Base-by-base conservation (phyloP, 441 rosid genomes). In the Melastoma candidum region DNA sequence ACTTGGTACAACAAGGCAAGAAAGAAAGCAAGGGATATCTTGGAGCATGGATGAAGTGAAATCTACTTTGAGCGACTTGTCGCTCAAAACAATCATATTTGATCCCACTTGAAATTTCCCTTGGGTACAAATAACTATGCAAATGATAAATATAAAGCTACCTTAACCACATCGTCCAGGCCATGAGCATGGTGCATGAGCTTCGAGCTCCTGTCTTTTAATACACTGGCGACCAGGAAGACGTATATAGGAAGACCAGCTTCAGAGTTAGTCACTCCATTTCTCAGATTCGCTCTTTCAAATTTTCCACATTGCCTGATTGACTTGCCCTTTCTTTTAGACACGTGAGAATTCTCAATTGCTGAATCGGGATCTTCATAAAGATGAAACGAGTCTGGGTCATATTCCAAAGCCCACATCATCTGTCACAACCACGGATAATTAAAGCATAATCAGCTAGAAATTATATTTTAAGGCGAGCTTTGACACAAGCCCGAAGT, bases 321-420 rank as follows among this genome's bases (percentile, higher is more conserved):
- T 4, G 94, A 79, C 71, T 80, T 92, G 2, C 71, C 47, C 72
- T 69, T 82, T 59, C 77, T 79, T 66, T 75, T 85, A 25, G 79
- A 67, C 44, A 68, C 85, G 43, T 77, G 87, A 0, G 71, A 47
- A 57, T 73, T 84, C 25, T 80, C 84, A 46, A 53, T 27, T 57
- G 64, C 64, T 14, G 69, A 48, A 12, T 70, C 82, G 17, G 72
- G 58, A 36, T 81, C 81, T 69, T 88, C 98, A 26, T 92, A 92
- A 46, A 78, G 36, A 39, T 49, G 44, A 60, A 75, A 88, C 66
- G 79, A 59, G 48, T 81, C 84, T 1, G 98, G 98, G 63, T 92
- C 98, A 12, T 88, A 92, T 64, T 92, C 95, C 12, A 92, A 77
- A 12, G 98, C 97, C 97, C 98, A 92, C 98, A 92, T 92, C 98